Conservation (phyloP, 768 basidiomycete genomes). For the Mycena filopes region DNA sequence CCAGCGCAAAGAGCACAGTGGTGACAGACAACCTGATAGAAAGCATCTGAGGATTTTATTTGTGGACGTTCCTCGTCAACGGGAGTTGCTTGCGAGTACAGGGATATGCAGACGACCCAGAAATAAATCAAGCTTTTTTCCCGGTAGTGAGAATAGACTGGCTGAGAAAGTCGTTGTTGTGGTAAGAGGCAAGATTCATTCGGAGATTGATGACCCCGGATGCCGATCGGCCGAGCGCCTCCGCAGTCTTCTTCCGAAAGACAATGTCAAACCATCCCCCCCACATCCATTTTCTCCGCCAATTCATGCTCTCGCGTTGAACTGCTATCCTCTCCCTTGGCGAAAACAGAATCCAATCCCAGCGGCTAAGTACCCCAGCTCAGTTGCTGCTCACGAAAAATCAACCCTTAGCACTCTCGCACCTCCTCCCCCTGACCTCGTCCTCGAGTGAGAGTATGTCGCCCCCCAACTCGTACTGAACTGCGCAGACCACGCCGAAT, state of each 20-base stretch:
- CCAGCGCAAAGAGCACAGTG: too few relatives aligned
- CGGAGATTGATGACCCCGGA: neutral
- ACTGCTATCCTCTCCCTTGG: neutral
- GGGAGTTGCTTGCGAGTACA: too few relatives aligned
- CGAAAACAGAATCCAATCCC: neutral
- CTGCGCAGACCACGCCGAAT: constrained; percentile 3
- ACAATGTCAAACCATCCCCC: too few relatives aligned
- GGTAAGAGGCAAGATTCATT: neutral
- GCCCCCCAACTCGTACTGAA: neutral
- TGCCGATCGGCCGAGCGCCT: neutral
- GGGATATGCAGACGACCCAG: too few relatives aligned
- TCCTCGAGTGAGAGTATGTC: constrained; percentile 1
- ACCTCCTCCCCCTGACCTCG: neutral
- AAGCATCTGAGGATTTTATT: too few relatives aligned
- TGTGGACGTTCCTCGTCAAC: too few relatives aligned
- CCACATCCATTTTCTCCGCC: neutral
- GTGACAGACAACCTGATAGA: too few relatives aligned
- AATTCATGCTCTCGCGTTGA: neutral
- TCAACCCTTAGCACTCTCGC: neutral
- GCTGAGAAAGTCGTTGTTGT: too few relatives aligned
- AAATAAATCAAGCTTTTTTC: too few relatives aligned
- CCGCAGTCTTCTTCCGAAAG: neutral
- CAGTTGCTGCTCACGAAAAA: constrained; percentile 9
- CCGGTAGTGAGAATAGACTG: too few relatives aligned
- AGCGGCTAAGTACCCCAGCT: neutral